Base-by-base conservation (phyloP, 345 rosid species). In the Ricinus communis region DNA sequence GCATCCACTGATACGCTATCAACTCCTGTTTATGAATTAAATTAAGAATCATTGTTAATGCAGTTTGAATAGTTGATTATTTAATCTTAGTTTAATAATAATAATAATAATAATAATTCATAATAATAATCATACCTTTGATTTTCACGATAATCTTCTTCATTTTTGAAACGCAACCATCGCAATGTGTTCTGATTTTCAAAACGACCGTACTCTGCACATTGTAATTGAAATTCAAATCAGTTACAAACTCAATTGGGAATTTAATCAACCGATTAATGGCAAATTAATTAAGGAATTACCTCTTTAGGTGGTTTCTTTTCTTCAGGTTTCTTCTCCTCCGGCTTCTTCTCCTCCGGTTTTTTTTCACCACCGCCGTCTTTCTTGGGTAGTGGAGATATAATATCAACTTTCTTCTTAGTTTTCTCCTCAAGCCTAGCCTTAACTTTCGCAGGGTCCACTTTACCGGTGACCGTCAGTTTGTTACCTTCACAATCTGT, bases 1-100 rank as follows among this genome's bases (percentile, higher is more conserved):
- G 64, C 80, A 71, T 90, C 96, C 0, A 92, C 70, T 18, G 70
- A 49, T 6, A 95, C 96, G 31, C 80, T 55, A 0, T 70, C 76
- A 62, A 95, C 96, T 1, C 99, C 99, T 95, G 86, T 70, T 66
- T n/a, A n/a, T n/a, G n/a, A n/a, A n/a, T n/a, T n/a, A n/a, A n/a
- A n/a, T n/a, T n/a, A n/a, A n/a, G n/a, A n/a, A n/a, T n/a, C n/a
- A n/a, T n/a, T n/a, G n/a, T n/a, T n/a, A n/a, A n/a, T n/a, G n/a
- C n/a, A n/a, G n/a, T n/a, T n/a, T n/a, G n/a, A n/a, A n/a, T n/a
- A n/a, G n/a, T n/a, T n/a, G n/a, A n/a, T n/a, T n/a, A n/a, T n/a
- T n/a, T n/a, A n/a, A n/a, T n/a, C n/a, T n/a, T n/a, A n/a, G n/a
- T n/a, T n/a, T n/a, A n/a, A n/a, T n/a, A n/a, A n/a, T n/a, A n/a